Conservation (phyloP, 495 filamentous ascomycete genomes). For the Penicillium pancosmium region DNA sequence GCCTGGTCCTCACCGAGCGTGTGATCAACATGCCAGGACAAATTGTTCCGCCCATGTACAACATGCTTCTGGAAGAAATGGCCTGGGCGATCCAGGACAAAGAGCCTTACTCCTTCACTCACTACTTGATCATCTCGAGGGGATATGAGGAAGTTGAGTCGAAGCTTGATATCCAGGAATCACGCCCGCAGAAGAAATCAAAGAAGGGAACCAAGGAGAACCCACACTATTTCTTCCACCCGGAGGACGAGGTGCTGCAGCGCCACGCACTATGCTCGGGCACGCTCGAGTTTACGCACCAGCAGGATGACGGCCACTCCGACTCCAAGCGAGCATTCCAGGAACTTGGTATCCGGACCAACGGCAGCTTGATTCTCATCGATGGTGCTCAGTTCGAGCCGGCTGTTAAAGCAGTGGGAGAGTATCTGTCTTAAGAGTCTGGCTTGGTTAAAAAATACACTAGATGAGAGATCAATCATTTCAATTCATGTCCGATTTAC, state of each 20-base stretch:
- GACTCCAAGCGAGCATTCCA: slow-evolving; percentile 95
- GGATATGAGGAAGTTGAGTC: slow-evolving; percentile 88
- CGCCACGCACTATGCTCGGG: slow-evolving; percentile 67
- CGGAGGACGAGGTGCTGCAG: slow-evolving; percentile 91
- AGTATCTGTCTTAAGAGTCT: slow-evolving; percentile 61
- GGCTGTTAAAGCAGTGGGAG: slow-evolving; percentile 69
- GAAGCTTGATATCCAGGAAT: slow-evolving; percentile 68
- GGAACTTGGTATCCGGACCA: slow-evolving; percentile 84
- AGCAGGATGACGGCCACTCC: slow-evolving; percentile 72
- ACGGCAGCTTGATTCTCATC: slow-evolving; percentile 78
- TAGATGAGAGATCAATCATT: slow-evolving; percentile 5
- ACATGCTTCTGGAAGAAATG: slow-evolving; percentile 92
- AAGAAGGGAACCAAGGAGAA: slow-evolving; percentile 57
- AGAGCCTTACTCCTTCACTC: slow-evolving; percentile 90
- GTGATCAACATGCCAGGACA: slow-evolving; percentile 94
- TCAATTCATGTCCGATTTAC: slow-evolving; percentile 31
- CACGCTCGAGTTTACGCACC: slow-evolving; percentile 74
- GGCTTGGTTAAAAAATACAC: slow-evolving; percentile 11
- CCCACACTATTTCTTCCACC: slow-evolving; percentile 86
- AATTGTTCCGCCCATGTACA: slow-evolving; percentile 94
- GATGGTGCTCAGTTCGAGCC: slow-evolving; percentile 67
- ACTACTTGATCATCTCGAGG: slow-evolving; percentile 89
- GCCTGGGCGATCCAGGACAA: slow-evolving; percentile 85
- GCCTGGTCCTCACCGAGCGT: slow-evolving; percentile 86
- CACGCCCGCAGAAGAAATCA: slow-evolving; percentile 75